A percentile compares a stretch with the other conserved stretches of the same genome.
Evolutionary conservation across 192 early-diverging fungal genomes (phyloP).

Genomic region (Dimargaris cristalligena): DNA sequence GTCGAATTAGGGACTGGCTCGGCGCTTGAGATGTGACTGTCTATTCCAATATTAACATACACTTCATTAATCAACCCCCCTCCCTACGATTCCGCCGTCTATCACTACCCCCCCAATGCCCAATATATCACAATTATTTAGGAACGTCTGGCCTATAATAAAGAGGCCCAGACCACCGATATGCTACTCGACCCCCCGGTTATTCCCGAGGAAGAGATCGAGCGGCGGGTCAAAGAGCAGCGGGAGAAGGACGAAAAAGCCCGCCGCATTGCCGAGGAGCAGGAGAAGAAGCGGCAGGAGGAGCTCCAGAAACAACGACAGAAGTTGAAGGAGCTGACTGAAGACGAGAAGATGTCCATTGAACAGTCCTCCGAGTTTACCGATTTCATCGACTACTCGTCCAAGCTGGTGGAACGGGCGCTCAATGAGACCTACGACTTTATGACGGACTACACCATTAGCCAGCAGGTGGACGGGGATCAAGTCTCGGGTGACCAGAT

Average conservation of each 20-base stretch:
- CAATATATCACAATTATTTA: no score
- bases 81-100: no score
- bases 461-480: constrained; percentile 35
- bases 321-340: constrained; percentile 49
- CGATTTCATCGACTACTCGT: constrained; percentile 73
- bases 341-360: constrained; percentile 69
- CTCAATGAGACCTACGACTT: constrained; percentile 79
- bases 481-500: constrained; percentile 47
- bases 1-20: no score
- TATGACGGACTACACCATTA: constrained; percentile 83
- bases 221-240: constrained; percentile 23
- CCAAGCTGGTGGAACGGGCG: constrained; percentile 78
- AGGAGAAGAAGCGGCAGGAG: constrained; percentile 36
- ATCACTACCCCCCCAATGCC: no score
- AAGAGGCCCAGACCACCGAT: constrained; percentile 64
- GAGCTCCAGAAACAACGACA: constrained; percentile 41
- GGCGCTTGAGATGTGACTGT: no score
- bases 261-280: constrained; percentile 18
- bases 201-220: constrained; percentile 24
- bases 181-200: constrained; percentile 14
- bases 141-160: constrained; percentile 77
- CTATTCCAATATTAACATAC: no score
- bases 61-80: no score
- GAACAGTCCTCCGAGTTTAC: constrained; percentile 55
- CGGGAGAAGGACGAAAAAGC: constrained; percentile 25